Percentiles rank a stretch among this genome's conserved stretches.
Evolutionary conservation across 2,329 filamentous ascomycete genomes (phyloP).

Genomic region (Coniochaeta sp.): DNA sequence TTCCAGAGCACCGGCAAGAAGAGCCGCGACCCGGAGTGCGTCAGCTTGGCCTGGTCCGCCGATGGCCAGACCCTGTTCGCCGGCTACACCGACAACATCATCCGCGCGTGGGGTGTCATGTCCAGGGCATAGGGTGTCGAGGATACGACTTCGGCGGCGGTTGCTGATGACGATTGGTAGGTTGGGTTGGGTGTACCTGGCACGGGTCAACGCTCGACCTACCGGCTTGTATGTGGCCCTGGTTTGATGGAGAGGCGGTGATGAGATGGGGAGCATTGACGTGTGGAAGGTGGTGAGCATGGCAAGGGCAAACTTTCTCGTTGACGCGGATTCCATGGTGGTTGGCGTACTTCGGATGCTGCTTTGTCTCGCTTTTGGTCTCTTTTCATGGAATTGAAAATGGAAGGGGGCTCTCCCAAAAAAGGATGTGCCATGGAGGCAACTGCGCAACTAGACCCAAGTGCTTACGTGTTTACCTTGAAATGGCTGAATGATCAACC

Average conservation of each 20-base stretch:
- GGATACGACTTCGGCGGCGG: not conserved
- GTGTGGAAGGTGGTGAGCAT: slow-evolving; percentile 4
- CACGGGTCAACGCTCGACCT: slow-evolving; percentile 4
- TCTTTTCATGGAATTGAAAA: slow-evolving; percentile 17
- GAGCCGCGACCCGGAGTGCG: slow-evolving; percentile 97
- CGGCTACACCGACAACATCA: slow-evolving; percentile 99
- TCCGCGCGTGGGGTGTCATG: slow-evolving; percentile 97
- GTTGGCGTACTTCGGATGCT: slow-evolving; percentile 22
- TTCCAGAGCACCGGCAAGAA: slow-evolving; percentile 96
- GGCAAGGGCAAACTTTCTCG: slow-evolving; percentile 1
- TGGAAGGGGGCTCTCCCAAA: slow-evolving; percentile 12
- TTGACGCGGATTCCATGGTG: slow-evolving; percentile 18
- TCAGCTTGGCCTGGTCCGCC: slow-evolving; percentile 93
- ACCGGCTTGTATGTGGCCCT: slow-evolving; percentile 6
- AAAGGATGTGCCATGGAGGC: slow-evolving; percentile 7
- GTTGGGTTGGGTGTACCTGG: not conserved
- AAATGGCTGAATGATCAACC: slow-evolving; percentile 5
- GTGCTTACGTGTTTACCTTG: not conserved
- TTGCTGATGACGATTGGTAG: slow-evolving; percentile 7
- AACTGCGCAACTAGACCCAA: not conserved
- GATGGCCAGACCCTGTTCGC: slow-evolving; percentile 99
- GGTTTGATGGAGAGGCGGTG: slow-evolving; percentile 3
- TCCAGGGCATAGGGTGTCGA: slow-evolving; percentile 63
- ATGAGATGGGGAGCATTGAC: not conserved
- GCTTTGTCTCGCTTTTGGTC: slow-evolving; percentile 23